These are phyloP conservation scores for Inga laurina DNA, from an alignment of 306 rosid genomes.

Conservation along the genomic window DNA sequence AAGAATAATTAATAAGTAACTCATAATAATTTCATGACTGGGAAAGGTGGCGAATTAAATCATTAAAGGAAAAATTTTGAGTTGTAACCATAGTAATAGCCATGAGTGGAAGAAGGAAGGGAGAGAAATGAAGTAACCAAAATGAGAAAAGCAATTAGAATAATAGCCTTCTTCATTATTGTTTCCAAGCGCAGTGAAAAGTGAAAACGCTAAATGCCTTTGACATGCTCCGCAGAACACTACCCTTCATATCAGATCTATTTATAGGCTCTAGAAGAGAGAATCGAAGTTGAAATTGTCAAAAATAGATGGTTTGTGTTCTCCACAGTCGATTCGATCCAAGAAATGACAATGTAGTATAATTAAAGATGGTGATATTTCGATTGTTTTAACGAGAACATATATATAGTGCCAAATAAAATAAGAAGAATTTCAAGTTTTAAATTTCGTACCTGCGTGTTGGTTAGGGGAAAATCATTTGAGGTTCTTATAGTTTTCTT, in stretches of 20 bases:
- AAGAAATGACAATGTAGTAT: no score
- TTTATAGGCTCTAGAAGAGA: neutral
- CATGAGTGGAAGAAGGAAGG: neutral
- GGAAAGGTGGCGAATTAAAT: neutral
- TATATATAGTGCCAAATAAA: no score
- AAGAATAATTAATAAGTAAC: neutral
- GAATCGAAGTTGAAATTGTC: neutral
- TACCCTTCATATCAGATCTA: neutral
- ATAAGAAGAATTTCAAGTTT: no score
- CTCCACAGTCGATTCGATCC: no score
- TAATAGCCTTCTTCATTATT: neutral
- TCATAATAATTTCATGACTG: neutral
- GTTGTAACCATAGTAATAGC: neutral
- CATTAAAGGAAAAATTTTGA: neutral
- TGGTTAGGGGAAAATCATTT: no score
- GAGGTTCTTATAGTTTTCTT: no score
- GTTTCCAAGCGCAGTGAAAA: neutral
- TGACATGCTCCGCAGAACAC: neutral
- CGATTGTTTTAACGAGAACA: no score
- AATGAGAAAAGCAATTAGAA: neutral
- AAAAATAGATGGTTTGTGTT: no score
- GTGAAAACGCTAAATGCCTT: neutral
- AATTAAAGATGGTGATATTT: no score
- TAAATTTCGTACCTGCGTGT: no score
- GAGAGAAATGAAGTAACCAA: neutral